phyloP scores from a whole-genome alignment of 352 stramenopile species.

The Thalassiosira pacifica region DNA sequence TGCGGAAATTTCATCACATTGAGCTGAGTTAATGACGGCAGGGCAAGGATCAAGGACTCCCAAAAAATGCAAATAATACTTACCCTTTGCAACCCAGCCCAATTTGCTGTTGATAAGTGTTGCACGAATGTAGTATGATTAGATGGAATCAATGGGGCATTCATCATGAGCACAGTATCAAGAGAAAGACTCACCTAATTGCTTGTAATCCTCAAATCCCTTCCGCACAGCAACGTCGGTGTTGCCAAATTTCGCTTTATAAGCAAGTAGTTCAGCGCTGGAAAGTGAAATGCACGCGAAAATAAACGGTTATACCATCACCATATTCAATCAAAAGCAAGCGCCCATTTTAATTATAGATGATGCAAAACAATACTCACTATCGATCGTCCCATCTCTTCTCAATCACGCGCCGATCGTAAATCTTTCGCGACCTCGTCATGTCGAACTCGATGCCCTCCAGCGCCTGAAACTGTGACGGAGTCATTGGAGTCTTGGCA shows the following conservation, averaged over 20 bases:
- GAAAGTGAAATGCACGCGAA: too few relatives aligned
- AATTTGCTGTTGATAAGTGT: too few relatives aligned
- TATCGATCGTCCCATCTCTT: slow-evolving; percentile 44
- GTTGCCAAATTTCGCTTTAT: slow-evolving; percentile 45
- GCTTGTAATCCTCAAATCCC: slow-evolving; percentile 37
- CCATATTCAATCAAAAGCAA: too few relatives aligned
- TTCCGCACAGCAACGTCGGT: slow-evolving; percentile 37
- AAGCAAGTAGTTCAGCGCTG: slow-evolving; percentile 43
- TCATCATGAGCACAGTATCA: too few relatives aligned
- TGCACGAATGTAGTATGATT: too few relatives aligned
- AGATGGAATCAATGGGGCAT: too few relatives aligned
- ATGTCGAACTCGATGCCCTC: slow-evolving; percentile 34
- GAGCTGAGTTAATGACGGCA: too few relatives aligned
- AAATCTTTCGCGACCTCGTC: slow-evolving; percentile 21
- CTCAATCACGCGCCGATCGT: slow-evolving; percentile 30
- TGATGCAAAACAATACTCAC: slow-evolving; percentile 26
- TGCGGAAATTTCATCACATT: too few relatives aligned
- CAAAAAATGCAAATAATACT: slow-evolving; percentile 12
- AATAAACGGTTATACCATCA: too few relatives aligned
- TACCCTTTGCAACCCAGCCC: slow-evolving; percentile 38
- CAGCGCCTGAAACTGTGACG: slow-evolving; percentile 23
- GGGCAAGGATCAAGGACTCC: background rate
- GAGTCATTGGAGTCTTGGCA: slow-evolving; percentile 25
- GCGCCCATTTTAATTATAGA: too few relatives aligned
- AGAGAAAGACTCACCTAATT: too few relatives aligned